A percentile compares a stretch with the other conserved stretches of the same genome.
phyloP scores from a whole-genome alignment of 1,139 yeast species.

The Scheffersomyces titani region DNA sequence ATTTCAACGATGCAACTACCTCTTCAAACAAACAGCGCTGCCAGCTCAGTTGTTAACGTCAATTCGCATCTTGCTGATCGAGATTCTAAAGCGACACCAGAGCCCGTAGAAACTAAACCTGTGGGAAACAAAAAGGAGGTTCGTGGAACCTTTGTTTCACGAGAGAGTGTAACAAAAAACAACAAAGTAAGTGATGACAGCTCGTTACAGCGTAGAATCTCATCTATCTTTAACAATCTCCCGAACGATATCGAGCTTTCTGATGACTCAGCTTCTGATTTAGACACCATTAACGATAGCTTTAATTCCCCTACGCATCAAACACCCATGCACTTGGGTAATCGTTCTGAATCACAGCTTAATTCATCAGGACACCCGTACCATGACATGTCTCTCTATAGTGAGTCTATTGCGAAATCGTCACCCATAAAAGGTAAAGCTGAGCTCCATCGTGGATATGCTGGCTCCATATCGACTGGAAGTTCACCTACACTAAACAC shows the following conservation, averaged over 20 bases:
- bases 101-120: neutral
- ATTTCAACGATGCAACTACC: constrained; percentile 25
- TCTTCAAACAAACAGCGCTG: constrained; percentile 17
- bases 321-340: neutral
- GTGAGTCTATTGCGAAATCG: constrained; percentile 31
- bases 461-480: constrained; percentile 28
- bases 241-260: constrained; percentile 53
- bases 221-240: constrained; percentile 46
- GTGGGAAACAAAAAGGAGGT: neutral
- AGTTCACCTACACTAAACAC: constrained; percentile 44
- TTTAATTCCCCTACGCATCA: constrained; percentile 12
- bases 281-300: constrained; percentile 29
- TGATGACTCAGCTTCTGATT: constrained; percentile 50
- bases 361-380: constrained; percentile 10
- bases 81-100: neutral
- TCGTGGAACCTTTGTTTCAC: neutral
- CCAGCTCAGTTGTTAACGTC: constrained; percentile 35
- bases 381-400: constrained; percentile 25
- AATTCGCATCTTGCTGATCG: constrained; percentile 18
- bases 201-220: constrained; percentile 25
- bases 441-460: constrained; percentile 33
- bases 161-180: neutral
- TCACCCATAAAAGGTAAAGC: constrained; percentile 28
- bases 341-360: neutral
- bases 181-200: constrained; percentile 3